Evolutionary conservation across 352 stramenopile genomes (phyloP), one percentile per base, ranked within the genome.

Genomic region (Elongisporangium undulatum): DNA sequence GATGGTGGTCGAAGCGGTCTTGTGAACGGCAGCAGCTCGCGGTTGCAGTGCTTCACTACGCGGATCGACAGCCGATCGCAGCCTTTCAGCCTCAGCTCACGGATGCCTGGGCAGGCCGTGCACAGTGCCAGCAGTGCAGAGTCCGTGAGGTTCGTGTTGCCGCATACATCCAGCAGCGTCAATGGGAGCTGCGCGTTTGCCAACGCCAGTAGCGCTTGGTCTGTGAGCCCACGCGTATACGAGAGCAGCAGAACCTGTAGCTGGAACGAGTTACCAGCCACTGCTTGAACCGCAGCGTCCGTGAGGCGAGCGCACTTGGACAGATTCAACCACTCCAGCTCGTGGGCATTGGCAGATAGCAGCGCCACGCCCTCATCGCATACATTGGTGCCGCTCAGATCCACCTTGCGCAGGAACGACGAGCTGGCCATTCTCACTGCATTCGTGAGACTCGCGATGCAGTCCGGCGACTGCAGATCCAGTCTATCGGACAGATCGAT

Each of bases 141-240:
- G 51, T 89, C 78, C 0, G 76, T 88, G 62, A 92, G 75, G 51
- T 71, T 77, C 2, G 66, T 76, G 57, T 92, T 90, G 26, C 74
- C 80, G 56, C 58, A 79, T 8, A 92, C 55, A 48, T 92, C 82
- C 1, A 92, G 12, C 0, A 67, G 23, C 21, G 64, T 60, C 15
- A 92, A 51, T 4, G 78, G 72, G 0, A 88, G 63, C 10, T 74
- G 65, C 1, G 79, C 76, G 13, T 64, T 45, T 10, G 76, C 82
- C 10, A 74, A 72, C 9, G 78, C 78, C 0, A 70, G 54, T 0
- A 90, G 64, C 4, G 76, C 64, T 22, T 64, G 62, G 48, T 92
- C 79, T 3, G 79, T 83, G 22, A 92, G 68, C 6, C 64, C 66
- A 15, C 57, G 68, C 17, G 64, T 72, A 53, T 77, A 74, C 4